Base-by-base conservation (phyloP, 805 yeast genomes). In the Kluyveromyces siamensis region DNA sequence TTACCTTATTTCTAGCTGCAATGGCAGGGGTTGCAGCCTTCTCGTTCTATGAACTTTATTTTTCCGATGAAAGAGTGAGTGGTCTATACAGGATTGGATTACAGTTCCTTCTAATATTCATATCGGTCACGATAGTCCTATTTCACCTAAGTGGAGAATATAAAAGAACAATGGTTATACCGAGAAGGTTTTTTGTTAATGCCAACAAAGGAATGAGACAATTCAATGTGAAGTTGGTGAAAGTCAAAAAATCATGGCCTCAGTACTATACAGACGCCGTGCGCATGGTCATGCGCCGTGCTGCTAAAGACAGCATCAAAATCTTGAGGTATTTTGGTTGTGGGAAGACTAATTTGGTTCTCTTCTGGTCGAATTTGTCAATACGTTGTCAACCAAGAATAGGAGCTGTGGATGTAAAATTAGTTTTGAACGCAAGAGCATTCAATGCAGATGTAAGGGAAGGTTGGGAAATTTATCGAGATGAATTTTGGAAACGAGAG, bases 381-480 rank as follows among this genome's bases (percentile, higher is more conserved):
- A 48, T 69, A 33, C 62, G 72, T 44, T 66, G 76, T 4, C 83
- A 78, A 60, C 81, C 85, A 0, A 67, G 84, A 51, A 73, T 78
- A n/a, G 96, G 95, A 0, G 81, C 84, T 8, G 76, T 78, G 25
- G 88, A 86, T 55, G 88, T 90, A 11, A 90, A 89, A 62, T 63
- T 93, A 8, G 84, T 87, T 9, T 71, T 93, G 48, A 83, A 84
- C 50, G 85, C 97, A 2, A 72, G 96, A 45, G 82, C 83, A 1
- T 93, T 91, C 66, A 79, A 80, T 51, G 81, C 93, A 0, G 90
- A 85, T 44, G 79, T 85, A 7, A 75, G 96, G 53, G 96, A 90
- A 63, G 90, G 88, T 9, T 91, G 99, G 98, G 99, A 91, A 60
- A 66, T 88, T 39, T 91, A 90, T 59, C 69, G 99, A 51, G 87